phyloP scores from a whole-genome alignment of 2,329 filamentous ascomycete species.

The Aureobasidium pullulans region DNA sequence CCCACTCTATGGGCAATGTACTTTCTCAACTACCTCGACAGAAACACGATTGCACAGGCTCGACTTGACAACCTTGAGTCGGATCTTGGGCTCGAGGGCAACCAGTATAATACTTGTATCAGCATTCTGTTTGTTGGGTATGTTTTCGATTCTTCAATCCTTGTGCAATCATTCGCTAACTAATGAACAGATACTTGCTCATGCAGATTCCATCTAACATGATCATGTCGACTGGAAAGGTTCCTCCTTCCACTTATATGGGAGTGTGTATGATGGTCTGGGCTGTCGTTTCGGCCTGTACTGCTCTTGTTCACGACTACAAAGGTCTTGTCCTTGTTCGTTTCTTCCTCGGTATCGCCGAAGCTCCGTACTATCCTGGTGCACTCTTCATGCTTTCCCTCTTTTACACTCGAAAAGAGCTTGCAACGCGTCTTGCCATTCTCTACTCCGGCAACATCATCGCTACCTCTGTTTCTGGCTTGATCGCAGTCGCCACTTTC shows the following conservation, averaged over 20 bases:
- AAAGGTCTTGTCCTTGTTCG: conserved; percentile 44
- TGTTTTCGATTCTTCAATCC: conserved; percentile 45
- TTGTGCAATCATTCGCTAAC: conserved; percentile 22
- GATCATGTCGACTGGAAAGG: conserved; percentile 36
- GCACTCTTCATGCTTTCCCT: conserved; percentile 29
- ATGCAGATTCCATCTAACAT: conserved; percentile 50
- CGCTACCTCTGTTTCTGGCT: conserved; percentile 34
- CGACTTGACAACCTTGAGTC: conserved; percentile 50
- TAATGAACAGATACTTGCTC: conserved; percentile 36
- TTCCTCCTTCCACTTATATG: conserved; percentile 44
- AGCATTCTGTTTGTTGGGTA: conserved; percentile 54
- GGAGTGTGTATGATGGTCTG: conserved; percentile 48
- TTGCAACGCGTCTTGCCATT: conserved; percentile 31
- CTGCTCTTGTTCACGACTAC: conserved; percentile 43
- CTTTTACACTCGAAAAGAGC: conserved; percentile 32
- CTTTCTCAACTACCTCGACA: conserved; percentile 58
- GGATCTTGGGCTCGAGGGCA: conserved; percentile 48
- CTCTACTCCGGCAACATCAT: conserved; percentile 34
- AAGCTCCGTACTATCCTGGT: conserved; percentile 29
- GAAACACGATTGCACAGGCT: conserved; percentile 54
- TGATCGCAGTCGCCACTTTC: conserved; percentile 33
- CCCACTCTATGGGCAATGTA: conserved; percentile 47
- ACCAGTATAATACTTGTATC: conserved; percentile 50
- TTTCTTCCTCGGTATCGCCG: conserved; percentile 49
- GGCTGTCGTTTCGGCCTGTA: conserved; percentile 44